Base-by-base conservation (phyloP, 2,329 filamentous ascomycete genomes). In the Colletotrichum sp. region DNA sequence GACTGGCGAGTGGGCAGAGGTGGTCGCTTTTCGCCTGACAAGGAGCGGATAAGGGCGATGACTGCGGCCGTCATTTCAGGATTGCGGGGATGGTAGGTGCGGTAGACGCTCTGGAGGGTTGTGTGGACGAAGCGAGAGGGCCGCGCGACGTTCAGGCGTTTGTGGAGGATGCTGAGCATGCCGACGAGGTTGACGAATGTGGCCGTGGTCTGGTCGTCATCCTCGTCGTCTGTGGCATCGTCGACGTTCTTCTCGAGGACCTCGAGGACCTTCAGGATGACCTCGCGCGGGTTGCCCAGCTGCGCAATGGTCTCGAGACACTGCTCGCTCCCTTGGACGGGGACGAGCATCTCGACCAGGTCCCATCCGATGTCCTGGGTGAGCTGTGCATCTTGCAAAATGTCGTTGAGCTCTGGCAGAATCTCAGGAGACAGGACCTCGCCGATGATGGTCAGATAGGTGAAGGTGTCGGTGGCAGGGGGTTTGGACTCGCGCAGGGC, bases 351-450 rank as follows among this genome's bases (percentile, higher is more conserved):
- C 81, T 94, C 93, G 26, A 97, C 93, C 68, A 96, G 86, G 82
- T 97, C 95, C 95, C 95, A 97, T 66, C 95, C 95, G 80, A 96
- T 96, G 72, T 95, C 93, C 76, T 90, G 91, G 4, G 94, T 95
- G 72, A 96, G 87, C 74, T 90, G 88, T 12, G 89, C 87, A 87
- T 95, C 92, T 82, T 94, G 91, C 21, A 95, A 88, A 44, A 95
- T 91, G 26, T 93, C 89, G 79, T 95, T 90, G 62, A 96, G 88
- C 5, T 90, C 86, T 2, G 94, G 93, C 59, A 96, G 87, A 76
- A 93, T 89, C 75, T 93, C 92, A 21, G 91, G 89, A 7, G 90
- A 92, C 62, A 96, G 87, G 79, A 94, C 93, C 84, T 94, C 92
- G 83, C 95, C 93, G 80, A 96, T 87, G 78, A 96, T 92, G 72